A percentile compares a stretch with the other conserved stretches of the same genome.
phyloP scores from a whole-genome alignment of 192 early-diverging fungal genomes.

The Endogone sp. region DNA sequence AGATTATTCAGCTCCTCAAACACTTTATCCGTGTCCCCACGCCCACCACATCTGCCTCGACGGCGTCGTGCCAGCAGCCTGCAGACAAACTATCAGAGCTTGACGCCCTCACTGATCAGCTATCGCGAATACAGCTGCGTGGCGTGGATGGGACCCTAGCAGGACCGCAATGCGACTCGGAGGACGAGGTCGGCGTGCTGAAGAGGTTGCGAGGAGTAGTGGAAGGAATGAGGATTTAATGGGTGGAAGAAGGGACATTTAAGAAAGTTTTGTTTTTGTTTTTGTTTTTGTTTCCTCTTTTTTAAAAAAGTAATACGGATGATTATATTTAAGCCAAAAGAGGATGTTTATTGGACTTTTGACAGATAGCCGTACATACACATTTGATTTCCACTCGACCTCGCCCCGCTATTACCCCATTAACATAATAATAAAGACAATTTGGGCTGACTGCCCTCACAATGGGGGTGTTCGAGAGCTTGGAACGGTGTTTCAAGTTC shows the following conservation, averaged over 20 bases:
- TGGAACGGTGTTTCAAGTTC: too few species aligned
- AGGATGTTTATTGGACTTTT: too few species aligned
- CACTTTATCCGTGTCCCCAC: slow-evolving; percentile 9
- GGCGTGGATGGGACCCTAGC: not conserved
- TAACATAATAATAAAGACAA: too few species aligned
- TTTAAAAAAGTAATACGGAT: too few species aligned
- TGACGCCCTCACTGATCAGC: slow-evolving; percentile 13
- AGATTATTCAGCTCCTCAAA: slow-evolving; percentile 28
- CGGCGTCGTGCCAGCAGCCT: not conserved
- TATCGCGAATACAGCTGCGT: slow-evolving; percentile 12
- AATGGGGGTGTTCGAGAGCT: too few species aligned
- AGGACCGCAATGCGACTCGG: slow-evolving; percentile 2
- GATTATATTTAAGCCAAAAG: too few species aligned
- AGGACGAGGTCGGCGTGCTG: slow-evolving; percentile 9
- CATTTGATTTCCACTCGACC: too few species aligned
- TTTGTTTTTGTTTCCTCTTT: slow-evolving; percentile 10
- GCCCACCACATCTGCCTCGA: not conserved
- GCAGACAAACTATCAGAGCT: not conserved
- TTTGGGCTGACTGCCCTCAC: too few species aligned
- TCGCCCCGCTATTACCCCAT: too few species aligned
- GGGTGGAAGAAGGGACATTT: slow-evolving; percentile 9
- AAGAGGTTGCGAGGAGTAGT: slow-evolving; percentile 2
- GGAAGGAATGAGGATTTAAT: slow-evolving; percentile 10
- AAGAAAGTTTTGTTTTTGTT: slow-evolving; percentile 9
- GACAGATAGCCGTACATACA: too few species aligned